Percentiles rank a stretch among this genome's conserved stretches.
phyloP scores from a whole-genome alignment of 2,329 filamentous ascomycete genomes.

The Ceratocystis eucalypticola region DNA sequence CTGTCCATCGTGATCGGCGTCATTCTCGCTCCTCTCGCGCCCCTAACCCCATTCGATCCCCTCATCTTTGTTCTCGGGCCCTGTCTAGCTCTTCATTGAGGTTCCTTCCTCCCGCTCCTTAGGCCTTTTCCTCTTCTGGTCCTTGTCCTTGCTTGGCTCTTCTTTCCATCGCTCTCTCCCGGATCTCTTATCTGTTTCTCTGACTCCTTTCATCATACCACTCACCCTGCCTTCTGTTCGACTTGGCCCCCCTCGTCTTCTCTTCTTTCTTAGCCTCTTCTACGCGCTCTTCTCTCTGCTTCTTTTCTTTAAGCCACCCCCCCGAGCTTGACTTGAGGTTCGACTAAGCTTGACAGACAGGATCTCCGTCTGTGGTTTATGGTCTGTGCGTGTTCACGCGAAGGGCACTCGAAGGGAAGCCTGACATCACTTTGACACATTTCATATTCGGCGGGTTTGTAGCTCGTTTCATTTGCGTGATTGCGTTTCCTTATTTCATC shows the following conservation, averaged over 20 bases:
- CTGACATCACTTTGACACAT: neutral
- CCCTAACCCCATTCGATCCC: neutral
- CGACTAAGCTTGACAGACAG: neutral
- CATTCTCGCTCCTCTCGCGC: neutral
- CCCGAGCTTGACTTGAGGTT: too few relatives aligned
- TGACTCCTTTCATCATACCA: neutral
- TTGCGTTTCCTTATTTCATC: neutral
- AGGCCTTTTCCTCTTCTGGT: neutral
- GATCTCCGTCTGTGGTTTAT: neutral
- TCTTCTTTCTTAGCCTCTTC: neutral
- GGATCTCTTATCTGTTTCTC: neutral
- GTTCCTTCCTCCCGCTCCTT: neutral
- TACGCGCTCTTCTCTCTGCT: neutral
- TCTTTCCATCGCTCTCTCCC: neutral
- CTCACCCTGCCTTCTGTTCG: too few relatives aligned
- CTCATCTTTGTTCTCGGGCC: neutral
- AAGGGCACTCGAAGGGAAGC: neutral
- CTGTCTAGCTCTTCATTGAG: neutral
- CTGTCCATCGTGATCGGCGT: neutral
- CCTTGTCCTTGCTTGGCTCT: neutral
- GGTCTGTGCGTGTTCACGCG: neutral
- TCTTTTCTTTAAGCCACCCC: neutral
- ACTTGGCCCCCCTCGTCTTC: too few relatives aligned
- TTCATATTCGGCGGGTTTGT: neutral
- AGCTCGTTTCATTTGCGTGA: neutral